Evolutionary conservation across 345 rosid species (phyloP).

Genomic region (Bretschneidera sinensis): DNA sequence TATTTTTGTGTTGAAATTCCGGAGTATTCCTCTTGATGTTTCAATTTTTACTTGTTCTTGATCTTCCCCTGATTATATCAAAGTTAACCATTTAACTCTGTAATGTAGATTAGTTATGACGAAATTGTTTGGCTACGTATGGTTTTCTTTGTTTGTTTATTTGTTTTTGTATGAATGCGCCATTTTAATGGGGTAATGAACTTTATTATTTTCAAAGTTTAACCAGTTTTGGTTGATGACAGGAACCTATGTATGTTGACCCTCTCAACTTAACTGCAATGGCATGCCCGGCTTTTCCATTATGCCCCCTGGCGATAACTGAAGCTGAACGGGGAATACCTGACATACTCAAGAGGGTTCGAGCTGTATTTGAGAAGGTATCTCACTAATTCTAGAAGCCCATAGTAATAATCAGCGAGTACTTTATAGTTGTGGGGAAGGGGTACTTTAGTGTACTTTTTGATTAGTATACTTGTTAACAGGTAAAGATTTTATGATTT

Average conservation of each 20-base stretch:
- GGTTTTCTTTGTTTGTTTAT: too few species aligned
- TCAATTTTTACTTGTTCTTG: too few species aligned
- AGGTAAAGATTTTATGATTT: conserved; percentile 13
- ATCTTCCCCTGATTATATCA: too few species aligned
- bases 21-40: too few species aligned
- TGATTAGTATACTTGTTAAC: conserved; percentile 4
- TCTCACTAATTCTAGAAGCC: neutral
- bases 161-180: neutral
- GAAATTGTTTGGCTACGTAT: neutral
- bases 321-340: conserved; percentile 99
- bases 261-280: conserved; percentile 87
- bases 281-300: conserved; percentile 99
- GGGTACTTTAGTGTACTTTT: neutral
- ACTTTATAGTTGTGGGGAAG: neutral
- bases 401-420: conserved; percentile 1
- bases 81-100: too few species aligned
- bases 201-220: neutral
- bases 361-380: conserved; percentile 96
- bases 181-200: neutral
- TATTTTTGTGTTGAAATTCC: too few species aligned
- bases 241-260: conserved; percentile 88
- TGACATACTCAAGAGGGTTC: conserved; percentile 74
- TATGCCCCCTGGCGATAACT: conserved; percentile 92
- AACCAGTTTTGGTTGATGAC: conserved; percentile 18
- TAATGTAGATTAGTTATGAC: too few species aligned